These are phyloP conservation scores for Sarocladium brachiariae DNA, from an alignment of 2,329 filamentous ascomycete genomes.

Conservation along the genomic window DNA sequence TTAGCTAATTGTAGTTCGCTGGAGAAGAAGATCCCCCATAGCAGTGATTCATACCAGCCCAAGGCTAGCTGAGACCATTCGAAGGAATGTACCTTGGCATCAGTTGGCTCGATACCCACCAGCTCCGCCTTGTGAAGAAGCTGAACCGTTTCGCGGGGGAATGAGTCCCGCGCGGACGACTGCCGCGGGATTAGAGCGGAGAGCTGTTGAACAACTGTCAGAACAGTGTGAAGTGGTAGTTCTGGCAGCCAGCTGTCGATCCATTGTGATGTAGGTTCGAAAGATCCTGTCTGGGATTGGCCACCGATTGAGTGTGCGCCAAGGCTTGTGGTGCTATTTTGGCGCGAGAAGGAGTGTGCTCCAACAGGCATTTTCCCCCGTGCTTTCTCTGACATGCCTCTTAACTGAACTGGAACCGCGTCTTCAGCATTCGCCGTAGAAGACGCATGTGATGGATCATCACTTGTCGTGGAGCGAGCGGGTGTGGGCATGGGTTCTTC, in stretches of 20 bases:
- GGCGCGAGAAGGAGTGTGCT: slow-evolving; percentile 73
- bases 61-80: slow-evolving; percentile 88
- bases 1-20: slow-evolving; percentile 82
- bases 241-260: slow-evolving; percentile 93
- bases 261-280: slow-evolving; percentile 77
- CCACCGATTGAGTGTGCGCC: slow-evolving; percentile 55
- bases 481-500: slow-evolving; percentile 47
- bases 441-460: slow-evolving; percentile 57
- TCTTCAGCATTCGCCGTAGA: slow-evolving; percentile 67
- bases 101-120: slow-evolving; percentile 65
- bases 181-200: slow-evolving; percentile 49
- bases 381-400: slow-evolving; percentile 96
- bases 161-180: slow-evolving; percentile 34
- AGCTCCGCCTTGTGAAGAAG: slow-evolving; percentile 56
- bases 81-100: slow-evolving; percentile 77
- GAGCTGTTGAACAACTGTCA: slow-evolving; percentile 67
- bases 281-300: slow-evolving; percentile 51
- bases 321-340: slow-evolving; percentile 83
- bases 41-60: slow-evolving; percentile 90
- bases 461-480: slow-evolving; percentile 57
- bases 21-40: slow-evolving; percentile 91
- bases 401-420: slow-evolving; percentile 71
- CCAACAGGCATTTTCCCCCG: slow-evolving; percentile 91
- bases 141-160: slow-evolving; percentile 40
- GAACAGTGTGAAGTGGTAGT: slow-evolving; percentile 77